Base-by-base conservation (phyloP, 345 rosid genomes). In the Viola odorata region DNA sequence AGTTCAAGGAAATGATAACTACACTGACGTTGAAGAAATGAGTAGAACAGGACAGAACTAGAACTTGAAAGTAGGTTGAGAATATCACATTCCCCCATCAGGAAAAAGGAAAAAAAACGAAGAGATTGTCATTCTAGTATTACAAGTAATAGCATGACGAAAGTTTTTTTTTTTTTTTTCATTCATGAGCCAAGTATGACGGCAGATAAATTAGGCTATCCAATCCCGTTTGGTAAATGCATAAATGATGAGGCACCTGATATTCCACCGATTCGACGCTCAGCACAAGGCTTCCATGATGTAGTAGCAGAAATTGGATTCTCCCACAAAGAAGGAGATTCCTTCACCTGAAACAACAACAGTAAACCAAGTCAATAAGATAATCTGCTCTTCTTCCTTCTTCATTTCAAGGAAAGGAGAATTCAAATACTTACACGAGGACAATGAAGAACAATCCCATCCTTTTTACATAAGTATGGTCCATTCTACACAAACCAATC, bases 241-340 rank as follows among this genome's bases (percentile, higher is more conserved):
- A 23, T 23, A 23, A 23, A 23, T 23, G 32, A 23, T 9, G 13
- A 58, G 48, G 32, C 73, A 88, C 98, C 91, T 65, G 96, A 91
- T 68, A 88, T 63, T 58, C 91, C 97, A 73, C 85, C 84, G 69
- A 61, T 63, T 14, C 70, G 91, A n/a, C 91, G 94, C 77, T 91
- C 99, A 32, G 98, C 97, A 63, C 99, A 95, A 69, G 99, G 96
- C 78, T 88, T 95, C 99, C 99, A 95, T 50, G 98, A 95, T 55
- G 95, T 91, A 55, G 99, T 95, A 32, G 99, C 85, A 51, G 99
- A 88, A 66, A 67, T 67, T 45, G 99, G 99, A 80, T 95, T 95
- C 72, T 85, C 86, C 99, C 99, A 95, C 0, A 92, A 96, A 13
- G 99, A 95, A 72, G 99, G 74, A 49, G 89, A 58, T 73, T 95